Base-by-base conservation (phyloP, 23 red algal genomes). In the Porphyridium purpureum region DNA sequence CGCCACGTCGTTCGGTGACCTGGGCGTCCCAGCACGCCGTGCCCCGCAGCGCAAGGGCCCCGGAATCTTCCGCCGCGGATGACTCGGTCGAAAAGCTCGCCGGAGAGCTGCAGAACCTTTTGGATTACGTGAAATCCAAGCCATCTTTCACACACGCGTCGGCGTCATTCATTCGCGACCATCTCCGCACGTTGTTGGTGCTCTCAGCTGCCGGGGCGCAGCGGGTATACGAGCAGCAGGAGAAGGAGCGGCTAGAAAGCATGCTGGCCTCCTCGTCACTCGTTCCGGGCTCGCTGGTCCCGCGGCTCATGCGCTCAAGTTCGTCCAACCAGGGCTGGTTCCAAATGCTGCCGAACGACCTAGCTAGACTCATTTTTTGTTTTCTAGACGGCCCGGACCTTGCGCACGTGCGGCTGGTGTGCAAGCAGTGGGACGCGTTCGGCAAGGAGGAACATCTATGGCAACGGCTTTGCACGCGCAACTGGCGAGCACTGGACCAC, bases 131-230 rank as follows among this genome's bases (percentile, higher is more conserved):
- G 21, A 59, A 70, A 4, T 24, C 29, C 4, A 86, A 86, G 54
- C 90, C 90, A 4, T 21, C 63, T 19, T 60, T 98, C 2, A 49
- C 60, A 9, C 34, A 62, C 52, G 90, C 72, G 1, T 98, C 90
- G 14, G 78, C 77, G 7, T 82, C 73, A 47, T 98, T 98, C 57
- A 64, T 98, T 44, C 58, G 90, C 15, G 90, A 98, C 60, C 73
- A 70, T 29, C 54, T 98, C 27, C 55, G 90, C 8, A 98, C 90
- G 9, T 34, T 98, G 64, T 30, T 98, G 36, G 32, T 70, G 19
- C 17, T 15, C 24, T 24, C 19, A 57, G 21, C 53, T 0, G 32
- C 28, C 0, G 28, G 20, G 4, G 53, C 24, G 3, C 20, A 31
- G 53, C n/a, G n/a, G n/a, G n/a, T n/a, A n/a, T n/a, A n/a, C n/a